A percentile compares a stretch with the other conserved stretches of the same genome.
phyloP scores from a whole-genome alignment of 2,329 filamentous ascomycete species.

The Cladosporium sp. region DNA sequence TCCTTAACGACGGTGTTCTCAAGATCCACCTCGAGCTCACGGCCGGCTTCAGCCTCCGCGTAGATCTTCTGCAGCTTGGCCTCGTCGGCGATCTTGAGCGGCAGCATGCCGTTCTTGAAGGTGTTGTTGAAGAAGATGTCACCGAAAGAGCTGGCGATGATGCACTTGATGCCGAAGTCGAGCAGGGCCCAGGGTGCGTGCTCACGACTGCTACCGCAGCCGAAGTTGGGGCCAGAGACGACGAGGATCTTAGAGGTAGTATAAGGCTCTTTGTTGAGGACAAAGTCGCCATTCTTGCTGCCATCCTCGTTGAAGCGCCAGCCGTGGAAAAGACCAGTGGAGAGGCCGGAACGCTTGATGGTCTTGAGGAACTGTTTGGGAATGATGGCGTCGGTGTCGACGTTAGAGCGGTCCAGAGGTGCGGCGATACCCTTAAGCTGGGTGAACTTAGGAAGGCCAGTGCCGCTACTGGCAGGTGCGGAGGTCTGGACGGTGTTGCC shows the following conservation, averaged over 20 bases:
- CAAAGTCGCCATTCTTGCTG: conserved; percentile 71
- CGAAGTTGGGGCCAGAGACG: conserved; percentile 89
- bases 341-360: conserved; percentile 94
- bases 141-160: conserved; percentile 83
- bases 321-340: conserved; percentile 79
- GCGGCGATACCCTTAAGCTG: conserved; percentile 82
- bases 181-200: conserved; percentile 96
- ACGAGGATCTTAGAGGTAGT: conserved; percentile 82
- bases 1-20: conserved; percentile 79
- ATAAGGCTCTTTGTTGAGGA: conserved; percentile 89
- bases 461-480: conserved; percentile 41
- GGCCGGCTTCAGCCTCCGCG: conserved; percentile 71
- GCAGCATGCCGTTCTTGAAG: conserved; percentile 99
- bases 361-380: conserved; percentile 99
- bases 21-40: conserved; percentile 86
- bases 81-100: conserved; percentile 69
- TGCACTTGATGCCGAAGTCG: conserved; percentile 91
- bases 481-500: conserved; percentile 56
- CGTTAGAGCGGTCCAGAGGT: conserved; percentile 80
- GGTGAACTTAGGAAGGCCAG: conserved; percentile 79
- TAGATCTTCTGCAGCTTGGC: conserved; percentile 66
- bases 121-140: conserved; percentile 99
- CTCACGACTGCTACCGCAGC: conserved; percentile 87
- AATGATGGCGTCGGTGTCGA: conserved; percentile 99
- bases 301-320: conserved; percentile 70